These are phyloP conservation scores for Wallemia ichthyophaga DNA, from an alignment of 1,284 basidiomycete genomes.

Conservation along the genomic window DNA sequence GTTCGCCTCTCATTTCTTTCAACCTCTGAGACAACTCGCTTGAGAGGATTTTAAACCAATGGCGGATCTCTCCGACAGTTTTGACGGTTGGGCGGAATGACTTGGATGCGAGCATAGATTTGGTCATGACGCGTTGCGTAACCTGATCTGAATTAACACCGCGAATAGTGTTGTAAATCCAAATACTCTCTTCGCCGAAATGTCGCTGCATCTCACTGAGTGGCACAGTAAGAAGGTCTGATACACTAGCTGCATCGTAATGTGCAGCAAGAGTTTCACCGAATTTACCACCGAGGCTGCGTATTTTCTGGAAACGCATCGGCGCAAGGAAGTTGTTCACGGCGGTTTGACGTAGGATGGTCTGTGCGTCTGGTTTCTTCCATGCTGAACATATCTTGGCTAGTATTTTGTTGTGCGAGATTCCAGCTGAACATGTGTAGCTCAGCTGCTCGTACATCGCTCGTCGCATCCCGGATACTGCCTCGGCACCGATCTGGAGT, in stretches of 20 bases:
- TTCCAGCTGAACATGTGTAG: constrained; percentile 87
- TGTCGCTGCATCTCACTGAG: constrained; percentile 50
- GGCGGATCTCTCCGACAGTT: constrained; percentile 37
- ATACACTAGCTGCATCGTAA: constrained; percentile 62
- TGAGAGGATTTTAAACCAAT: constrained; percentile 71
- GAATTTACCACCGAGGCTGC: constrained; percentile 80
- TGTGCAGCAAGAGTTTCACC: constrained; percentile 60
- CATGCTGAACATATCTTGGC: constrained; percentile 77
- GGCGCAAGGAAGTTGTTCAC: constrained; percentile 52
- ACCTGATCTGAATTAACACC: constrained; percentile 19
- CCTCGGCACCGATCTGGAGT: constrained; percentile 55
- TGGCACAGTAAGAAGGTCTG: constrained; percentile 30
- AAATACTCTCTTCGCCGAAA: constrained; percentile 54
- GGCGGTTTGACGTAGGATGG: constrained; percentile 45
- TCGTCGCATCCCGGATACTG: constrained; percentile 45
- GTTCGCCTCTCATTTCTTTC: constrained; percentile 33
- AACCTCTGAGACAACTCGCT: constrained; percentile 64
- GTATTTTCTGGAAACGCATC: constrained; percentile 75
- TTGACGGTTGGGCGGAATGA: constrained; percentile 52
- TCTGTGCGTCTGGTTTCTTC: constrained; percentile 67
- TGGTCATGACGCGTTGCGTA: constrained; percentile 49
- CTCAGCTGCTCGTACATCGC: constrained; percentile 43
- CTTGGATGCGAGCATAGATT: constrained; percentile 81
- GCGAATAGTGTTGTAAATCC: constrained; percentile 56
- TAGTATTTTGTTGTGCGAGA: constrained; percentile 74